Conservation (phyloP, 805 yeast genomes). For the Nakazawaea molendinolei region DNA sequence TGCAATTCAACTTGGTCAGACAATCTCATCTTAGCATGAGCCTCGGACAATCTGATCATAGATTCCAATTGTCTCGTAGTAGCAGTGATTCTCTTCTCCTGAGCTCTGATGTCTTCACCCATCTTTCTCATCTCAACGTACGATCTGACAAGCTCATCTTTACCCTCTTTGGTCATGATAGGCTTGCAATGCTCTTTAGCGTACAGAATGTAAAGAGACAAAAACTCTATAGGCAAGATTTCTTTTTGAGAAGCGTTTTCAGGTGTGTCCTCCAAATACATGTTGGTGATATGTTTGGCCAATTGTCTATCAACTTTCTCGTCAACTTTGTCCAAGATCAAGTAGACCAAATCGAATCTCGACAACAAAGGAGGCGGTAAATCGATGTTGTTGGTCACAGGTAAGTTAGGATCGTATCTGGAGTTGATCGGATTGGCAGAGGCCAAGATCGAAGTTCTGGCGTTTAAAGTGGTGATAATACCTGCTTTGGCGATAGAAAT, state of each 20-base stretch:
- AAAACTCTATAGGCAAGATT: constrained; percentile 77
- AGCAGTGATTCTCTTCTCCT: constrained; percentile 92
- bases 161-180: constrained; percentile 72
- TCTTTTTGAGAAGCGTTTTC: constrained; percentile 61
- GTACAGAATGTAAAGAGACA: constrained; percentile 85
- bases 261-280: constrained; percentile 87
- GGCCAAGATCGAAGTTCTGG: constrained; percentile 91
- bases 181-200: constrained; percentile 87
- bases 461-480: constrained; percentile 92
- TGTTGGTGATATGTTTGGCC: constrained; percentile 83
- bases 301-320: constrained; percentile 76
- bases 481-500: constrained; percentile 98
- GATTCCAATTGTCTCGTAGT: constrained; percentile 96
- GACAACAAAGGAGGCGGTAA: constrained; percentile 94
- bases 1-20: constrained; percentile 60
- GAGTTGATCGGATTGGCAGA: constrained; percentile 97
- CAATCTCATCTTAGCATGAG: constrained; percentile 95
- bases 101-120: constrained; percentile 83
- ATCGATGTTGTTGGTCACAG: constrained; percentile 93
- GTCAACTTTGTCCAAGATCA: constrained; percentile 89
- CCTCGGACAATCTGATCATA: constrained; percentile 91
- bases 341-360: constrained; percentile 89
- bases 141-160: constrained; percentile 74
- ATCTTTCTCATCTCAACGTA: constrained; percentile 91
- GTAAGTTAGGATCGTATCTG: constrained; percentile 87